Evolutionary conservation across 2,329 filamentous ascomycete genomes (phyloP), one percentile per base, ranked within the genome.

Genomic region (Trichoderma afroharzianum): DNA sequence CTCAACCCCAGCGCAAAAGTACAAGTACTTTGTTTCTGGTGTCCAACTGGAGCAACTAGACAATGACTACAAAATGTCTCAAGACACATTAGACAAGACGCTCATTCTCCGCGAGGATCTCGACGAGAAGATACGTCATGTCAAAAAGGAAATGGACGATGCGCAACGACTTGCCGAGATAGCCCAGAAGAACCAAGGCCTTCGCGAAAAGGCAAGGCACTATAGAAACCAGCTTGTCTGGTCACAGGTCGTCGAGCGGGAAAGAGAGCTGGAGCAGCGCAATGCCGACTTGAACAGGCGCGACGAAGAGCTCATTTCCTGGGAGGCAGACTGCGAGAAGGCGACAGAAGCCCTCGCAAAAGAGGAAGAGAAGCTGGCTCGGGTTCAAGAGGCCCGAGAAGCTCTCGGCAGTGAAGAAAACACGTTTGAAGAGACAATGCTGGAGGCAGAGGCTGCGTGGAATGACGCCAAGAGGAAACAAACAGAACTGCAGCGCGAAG

Each of bases 1-100:
- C 43, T 95, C 96, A 14, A 92, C 90, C 3, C 89, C 94, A 0
- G 84, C 88, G 4, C 91, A 95, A 72, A 99, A 99, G 80, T 99
- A 98, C 85, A 96, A 93, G 75, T 98, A 98, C 78, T 99, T 99
- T 78, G 88, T 97, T 72, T 94, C 95, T 76, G 96, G 96, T 30
- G 97, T 97, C 0, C 95, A 98, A 77, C 88, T 99, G 1, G 94
- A 98, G 79, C 92, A 95, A 76, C 86, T 99, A 11, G 94, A 97
- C 79, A 91, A 93, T 73, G 96, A 99, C 78, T 99, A 99, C 80
- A 89, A 91, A 72, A 85, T 97, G 71, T 90, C 98, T 15, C 90
- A 92, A 73, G 92, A 97, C 74, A 91, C 89, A 4, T 85, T 96
- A 24, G 92, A 97, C 74, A 88, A 88, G 39, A 93, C 81, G 3